Evolutionary conservation across 2,329 filamentous ascomycete species (phyloP).

Genomic region (Calycina herbarum): DNA sequence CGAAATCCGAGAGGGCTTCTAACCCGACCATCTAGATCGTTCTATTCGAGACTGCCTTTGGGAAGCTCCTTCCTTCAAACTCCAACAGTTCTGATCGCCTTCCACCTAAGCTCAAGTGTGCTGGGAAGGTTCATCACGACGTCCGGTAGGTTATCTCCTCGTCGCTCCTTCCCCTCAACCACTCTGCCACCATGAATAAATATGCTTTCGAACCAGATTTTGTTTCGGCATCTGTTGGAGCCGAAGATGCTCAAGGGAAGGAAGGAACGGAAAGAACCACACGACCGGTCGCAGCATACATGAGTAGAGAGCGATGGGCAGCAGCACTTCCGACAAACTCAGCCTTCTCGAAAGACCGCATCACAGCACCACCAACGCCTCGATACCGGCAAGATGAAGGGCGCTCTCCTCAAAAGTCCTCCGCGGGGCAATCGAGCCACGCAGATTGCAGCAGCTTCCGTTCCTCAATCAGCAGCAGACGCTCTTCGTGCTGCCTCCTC

Average conservation of each 20-base stretch:
- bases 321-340: neutral
- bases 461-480: slow-evolving; percentile 7
- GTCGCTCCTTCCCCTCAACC: neutral
- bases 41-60: neutral
- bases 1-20: neutral
- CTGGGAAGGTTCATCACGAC: neutral
- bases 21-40: neutral
- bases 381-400: neutral
- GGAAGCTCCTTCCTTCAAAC: neutral
- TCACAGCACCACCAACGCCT: neutral
- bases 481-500: slow-evolving; percentile 8
- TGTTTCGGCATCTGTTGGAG: neutral
- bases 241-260: neutral
- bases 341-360: neutral
- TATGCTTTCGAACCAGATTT: too few relatives aligned
- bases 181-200: neutral
- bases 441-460: neutral
- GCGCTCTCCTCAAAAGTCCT: slow-evolving; percentile 5
- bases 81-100: neutral
- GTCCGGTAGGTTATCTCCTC: neutral
- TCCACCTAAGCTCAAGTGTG: neutral
- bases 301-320: neutral
- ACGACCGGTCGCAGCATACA: neutral
- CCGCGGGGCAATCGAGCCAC: neutral
- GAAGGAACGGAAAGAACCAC: neutral